Conservation (phyloP, 108 stramenopile genomes). For the Cyclotella kingstonii region DNA sequence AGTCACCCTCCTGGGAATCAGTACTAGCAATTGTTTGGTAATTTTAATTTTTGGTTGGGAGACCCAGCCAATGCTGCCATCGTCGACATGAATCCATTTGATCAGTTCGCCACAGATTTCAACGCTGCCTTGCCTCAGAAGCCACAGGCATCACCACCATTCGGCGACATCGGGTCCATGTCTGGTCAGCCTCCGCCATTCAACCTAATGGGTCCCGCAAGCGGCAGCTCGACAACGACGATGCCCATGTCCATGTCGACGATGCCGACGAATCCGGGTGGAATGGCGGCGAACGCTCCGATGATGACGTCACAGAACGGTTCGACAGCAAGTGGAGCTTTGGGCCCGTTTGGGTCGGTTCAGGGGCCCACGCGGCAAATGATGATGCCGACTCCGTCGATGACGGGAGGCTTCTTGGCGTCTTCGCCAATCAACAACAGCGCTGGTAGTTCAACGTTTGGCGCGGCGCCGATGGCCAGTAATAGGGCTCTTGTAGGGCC, state of each 20-base stretch:
- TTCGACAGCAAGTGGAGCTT: neutral
- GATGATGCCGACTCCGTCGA: constrained; percentile 18
- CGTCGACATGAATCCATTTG: constrained; percentile 72
- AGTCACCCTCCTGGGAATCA: too few species aligned
- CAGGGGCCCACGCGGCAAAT: constrained; percentile 12
- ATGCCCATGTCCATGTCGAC: too few species aligned
- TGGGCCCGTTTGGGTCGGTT: neutral
- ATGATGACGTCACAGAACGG: neutral
- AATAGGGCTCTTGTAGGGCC: constrained; percentile 10
- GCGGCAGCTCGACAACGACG: too few species aligned
- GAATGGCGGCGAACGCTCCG: too few species aligned
- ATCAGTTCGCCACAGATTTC: constrained; percentile 72
- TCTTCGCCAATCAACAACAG: constrained; percentile 1
- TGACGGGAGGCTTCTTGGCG: constrained; percentile 1
- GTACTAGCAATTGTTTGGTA: too few species aligned
- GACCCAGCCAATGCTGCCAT: neutral
- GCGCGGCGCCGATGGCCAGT: neutral
- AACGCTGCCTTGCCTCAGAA: constrained; percentile 51
- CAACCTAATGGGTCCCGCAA: too few species aligned
- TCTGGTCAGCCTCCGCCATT: too few species aligned
- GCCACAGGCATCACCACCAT: neutral
- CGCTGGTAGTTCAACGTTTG: neutral
- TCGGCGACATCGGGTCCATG: too few species aligned
- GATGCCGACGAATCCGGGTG: too few species aligned
- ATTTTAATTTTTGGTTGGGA: too few species aligned